Conservation (phyloP, 2,329 filamentous ascomycete genomes). For the Fusarium circinatum region DNA sequence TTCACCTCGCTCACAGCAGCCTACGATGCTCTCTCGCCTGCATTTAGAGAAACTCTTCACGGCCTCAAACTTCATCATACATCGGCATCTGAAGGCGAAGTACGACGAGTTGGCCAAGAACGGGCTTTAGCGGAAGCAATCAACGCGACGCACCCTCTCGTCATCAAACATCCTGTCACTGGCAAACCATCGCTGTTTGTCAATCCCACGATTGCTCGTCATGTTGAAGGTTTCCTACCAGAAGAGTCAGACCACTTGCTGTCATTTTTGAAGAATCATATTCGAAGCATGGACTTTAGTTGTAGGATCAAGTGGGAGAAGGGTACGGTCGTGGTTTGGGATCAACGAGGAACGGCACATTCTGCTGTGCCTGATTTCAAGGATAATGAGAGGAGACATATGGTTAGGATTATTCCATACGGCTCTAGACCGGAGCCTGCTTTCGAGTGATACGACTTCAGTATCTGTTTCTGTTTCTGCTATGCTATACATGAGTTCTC, state of each 20-base stretch:
- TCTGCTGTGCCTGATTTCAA: conserved; percentile 46
- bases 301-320: conserved; percentile 47
- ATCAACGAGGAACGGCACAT: conserved; percentile 42
- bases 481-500: no score
- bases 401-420: conserved; percentile 47
- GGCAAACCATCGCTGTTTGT: conserved; percentile 43
- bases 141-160: conserved; percentile 43
- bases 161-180: conserved; percentile 46
- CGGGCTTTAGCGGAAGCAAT: conserved; percentile 45
- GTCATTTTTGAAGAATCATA: conserved; percentile 44
- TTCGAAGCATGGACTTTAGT: conserved; percentile 46
- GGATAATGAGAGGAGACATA: conserved; percentile 46
- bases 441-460: not conserved
- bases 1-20: conserved; percentile 46
- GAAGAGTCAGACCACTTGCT: conserved; percentile 46
- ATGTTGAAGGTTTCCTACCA: conserved; percentile 43
- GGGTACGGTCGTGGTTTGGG: conserved; percentile 46
- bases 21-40: conserved; percentile 44
- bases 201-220: conserved; percentile 46
- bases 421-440: conserved; percentile 38
- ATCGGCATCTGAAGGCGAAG: conserved; percentile 46
- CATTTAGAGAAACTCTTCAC: conserved; percentile 34
- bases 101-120: conserved; percentile 42
- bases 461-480: no score
- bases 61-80: conserved; percentile 30